These are phyloP conservation scores for Globisporangium irregulare DNA, from an alignment of 352 stramenopile species.

Conservation along the genomic window DNA sequence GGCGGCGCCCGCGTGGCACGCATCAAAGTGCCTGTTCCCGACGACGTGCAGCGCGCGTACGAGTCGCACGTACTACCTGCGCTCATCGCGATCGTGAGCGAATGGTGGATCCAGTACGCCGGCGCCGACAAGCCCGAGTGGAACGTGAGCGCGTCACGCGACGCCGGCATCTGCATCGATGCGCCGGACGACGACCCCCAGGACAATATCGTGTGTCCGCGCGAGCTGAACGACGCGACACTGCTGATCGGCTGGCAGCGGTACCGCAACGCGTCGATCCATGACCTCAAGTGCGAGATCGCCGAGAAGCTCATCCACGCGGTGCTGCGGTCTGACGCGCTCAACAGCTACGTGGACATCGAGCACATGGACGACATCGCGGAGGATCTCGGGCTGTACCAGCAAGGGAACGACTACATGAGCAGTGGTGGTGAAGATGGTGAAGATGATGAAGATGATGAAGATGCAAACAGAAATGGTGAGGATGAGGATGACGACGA, in stretches of 20 bases:
- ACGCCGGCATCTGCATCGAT: slow-evolving; percentile 9
- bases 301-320: slow-evolving; percentile 9
- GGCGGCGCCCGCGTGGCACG: slow-evolving; percentile 1
- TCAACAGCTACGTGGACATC: slow-evolving; percentile 7
- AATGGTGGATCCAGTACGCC: slow-evolving; percentile 8
- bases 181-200: slow-evolving; percentile 15
- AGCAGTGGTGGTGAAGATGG: not conserved
- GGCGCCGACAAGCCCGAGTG: slow-evolving; percentile 1
- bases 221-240: slow-evolving; percentile 9
- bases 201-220: slow-evolving; percentile 12
- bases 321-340: not conserved
- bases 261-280: slow-evolving; percentile 13
- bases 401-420: slow-evolving; percentile 8
- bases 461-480: not conserved
- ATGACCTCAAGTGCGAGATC: slow-evolving; percentile 11
- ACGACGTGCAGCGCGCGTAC: slow-evolving; percentile 2
- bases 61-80: not conserved
- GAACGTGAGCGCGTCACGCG: not conserved
- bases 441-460: not conserved
- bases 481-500: not conserved
- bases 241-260: slow-evolving; percentile 14
- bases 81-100: not conserved
- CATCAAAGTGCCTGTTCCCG: not conserved
- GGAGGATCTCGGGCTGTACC: slow-evolving; percentile 13
- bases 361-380: slow-evolving; percentile 14